Conservation (phyloP, 2,329 filamentous ascomycete genomes). For the Apiospora koreana region DNA sequence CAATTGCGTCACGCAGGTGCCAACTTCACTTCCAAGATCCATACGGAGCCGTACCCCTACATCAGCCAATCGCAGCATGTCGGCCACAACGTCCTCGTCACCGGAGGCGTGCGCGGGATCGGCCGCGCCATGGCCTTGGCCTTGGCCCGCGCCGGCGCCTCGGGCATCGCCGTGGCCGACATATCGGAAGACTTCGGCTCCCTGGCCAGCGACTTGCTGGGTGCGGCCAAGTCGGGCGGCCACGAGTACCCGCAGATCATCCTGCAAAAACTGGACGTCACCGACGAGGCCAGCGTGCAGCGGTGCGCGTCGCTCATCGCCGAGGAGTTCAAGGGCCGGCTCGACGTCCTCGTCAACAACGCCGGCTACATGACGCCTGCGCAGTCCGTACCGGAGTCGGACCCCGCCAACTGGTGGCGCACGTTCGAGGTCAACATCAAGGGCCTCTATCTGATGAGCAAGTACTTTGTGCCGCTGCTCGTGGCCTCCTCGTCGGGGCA, state of each 20-base stretch:
- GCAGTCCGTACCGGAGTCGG: constrained; percentile 25
- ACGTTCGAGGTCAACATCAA: constrained; percentile 50
- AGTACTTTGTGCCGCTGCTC: constrained; percentile 47
- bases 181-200: constrained; percentile 23
- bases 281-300: constrained; percentile 33
- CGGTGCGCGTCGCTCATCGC: constrained; percentile 12
- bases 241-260: constrained; percentile 31
- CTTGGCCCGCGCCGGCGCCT: constrained; percentile 37
- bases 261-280: constrained; percentile 35
- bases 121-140: constrained; percentile 33
- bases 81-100: constrained; percentile 37
- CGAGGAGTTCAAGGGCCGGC: constrained; percentile 9
- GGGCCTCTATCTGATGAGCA: constrained; percentile 45
- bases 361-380: constrained; percentile 21
- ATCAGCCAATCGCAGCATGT: constrained; percentile 31
- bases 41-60: constrained; percentile 32
- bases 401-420: constrained; percentile 38
- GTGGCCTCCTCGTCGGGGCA: constrained; percentile 21
- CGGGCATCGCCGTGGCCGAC: constrained; percentile 36
- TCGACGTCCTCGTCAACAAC: constrained; percentile 13
- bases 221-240: constrained; percentile 25
- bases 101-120: constrained; percentile 36
- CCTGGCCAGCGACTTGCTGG: constrained; percentile 25
- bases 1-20: neutral
- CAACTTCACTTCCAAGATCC: constrained; percentile 21